Evolutionary conservation across 2,329 filamentous ascomycete species (phyloP).

Genomic region (Fusarium proliferatum): DNA sequence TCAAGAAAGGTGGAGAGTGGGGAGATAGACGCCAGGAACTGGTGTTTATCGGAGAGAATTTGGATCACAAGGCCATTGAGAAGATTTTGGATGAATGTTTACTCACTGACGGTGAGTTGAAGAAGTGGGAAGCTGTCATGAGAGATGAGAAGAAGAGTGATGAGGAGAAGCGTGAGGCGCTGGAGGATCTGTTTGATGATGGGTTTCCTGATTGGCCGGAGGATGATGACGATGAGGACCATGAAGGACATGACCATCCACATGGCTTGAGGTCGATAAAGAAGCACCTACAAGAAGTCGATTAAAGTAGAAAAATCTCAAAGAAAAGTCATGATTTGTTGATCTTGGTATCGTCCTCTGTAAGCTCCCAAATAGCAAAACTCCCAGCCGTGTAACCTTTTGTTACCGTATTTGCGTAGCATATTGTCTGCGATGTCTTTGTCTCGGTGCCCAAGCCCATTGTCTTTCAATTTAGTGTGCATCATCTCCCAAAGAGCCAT

Average conservation of each 20-base stretch:
- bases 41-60: slow-evolving; percentile 77
- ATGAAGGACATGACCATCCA: slow-evolving; percentile 43
- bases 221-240: slow-evolving; percentile 53
- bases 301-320: background rate
- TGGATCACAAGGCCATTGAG: slow-evolving; percentile 65
- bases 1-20: slow-evolving; percentile 68
- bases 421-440: accelerated
- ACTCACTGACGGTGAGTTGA: slow-evolving; percentile 68
- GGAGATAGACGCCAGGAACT: slow-evolving; percentile 78
- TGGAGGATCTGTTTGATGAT: slow-evolving; percentile 67
- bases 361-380: background rate
- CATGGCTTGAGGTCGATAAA: slow-evolving; percentile 36
- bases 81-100: slow-evolving; percentile 69
- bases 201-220: slow-evolving; percentile 67
- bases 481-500: background rate
- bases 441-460: background rate
- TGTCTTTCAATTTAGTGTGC: background rate
- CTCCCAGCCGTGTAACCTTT: background rate
- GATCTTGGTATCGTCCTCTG: background rate
- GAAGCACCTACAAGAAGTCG: slow-evolving; percentile 38
- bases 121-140: slow-evolving; percentile 65
- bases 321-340: background rate
- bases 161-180: slow-evolving; percentile 56
- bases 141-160: slow-evolving; percentile 49
- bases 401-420: accelerated